phyloP scores from a whole-genome alignment of 805 yeast genomes.

The Jamesozyma jinghongensis region DNA sequence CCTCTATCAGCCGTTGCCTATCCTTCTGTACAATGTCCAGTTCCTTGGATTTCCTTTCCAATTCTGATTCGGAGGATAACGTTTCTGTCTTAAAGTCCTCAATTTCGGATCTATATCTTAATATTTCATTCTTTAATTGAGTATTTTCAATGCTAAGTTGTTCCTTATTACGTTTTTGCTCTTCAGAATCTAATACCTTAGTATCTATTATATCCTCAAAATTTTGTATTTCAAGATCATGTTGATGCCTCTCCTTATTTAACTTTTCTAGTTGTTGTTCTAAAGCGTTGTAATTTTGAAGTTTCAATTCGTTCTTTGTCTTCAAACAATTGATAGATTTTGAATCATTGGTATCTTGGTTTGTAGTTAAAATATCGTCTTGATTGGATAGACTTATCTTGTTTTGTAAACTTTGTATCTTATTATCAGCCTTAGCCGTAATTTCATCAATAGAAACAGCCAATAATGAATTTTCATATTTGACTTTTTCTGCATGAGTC shows the following conservation, averaged over 20 bases:
- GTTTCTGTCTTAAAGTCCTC: neutral
- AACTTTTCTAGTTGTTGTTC: neutral
- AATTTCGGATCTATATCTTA: neutral
- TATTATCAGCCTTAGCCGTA: neutral
- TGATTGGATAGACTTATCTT: neutral
- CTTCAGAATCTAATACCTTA: neutral
- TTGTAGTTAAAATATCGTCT: neutral
- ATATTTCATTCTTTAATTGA: neutral
- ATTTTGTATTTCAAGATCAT: neutral
- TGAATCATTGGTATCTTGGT: neutral
- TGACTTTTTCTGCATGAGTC: neutral
- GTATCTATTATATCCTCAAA: neutral
- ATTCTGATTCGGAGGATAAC: neutral
- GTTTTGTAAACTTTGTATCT: neutral
- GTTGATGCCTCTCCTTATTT: neutral
- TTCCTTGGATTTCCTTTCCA: constrained; percentile 2
- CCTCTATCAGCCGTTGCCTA: constrained; percentile 25
- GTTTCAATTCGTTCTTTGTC: no score
- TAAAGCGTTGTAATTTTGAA: neutral
- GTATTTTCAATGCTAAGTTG: neutral
- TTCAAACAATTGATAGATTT: no score
- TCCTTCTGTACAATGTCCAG: constrained; percentile 22
- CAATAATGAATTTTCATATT: neutral
- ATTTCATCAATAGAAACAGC: constrained; percentile 1
- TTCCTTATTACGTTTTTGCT: neutral